phyloP scores from a whole-genome alignment of 2,329 filamentous ascomycete genomes.

The Sporothrix sp. region DNA sequence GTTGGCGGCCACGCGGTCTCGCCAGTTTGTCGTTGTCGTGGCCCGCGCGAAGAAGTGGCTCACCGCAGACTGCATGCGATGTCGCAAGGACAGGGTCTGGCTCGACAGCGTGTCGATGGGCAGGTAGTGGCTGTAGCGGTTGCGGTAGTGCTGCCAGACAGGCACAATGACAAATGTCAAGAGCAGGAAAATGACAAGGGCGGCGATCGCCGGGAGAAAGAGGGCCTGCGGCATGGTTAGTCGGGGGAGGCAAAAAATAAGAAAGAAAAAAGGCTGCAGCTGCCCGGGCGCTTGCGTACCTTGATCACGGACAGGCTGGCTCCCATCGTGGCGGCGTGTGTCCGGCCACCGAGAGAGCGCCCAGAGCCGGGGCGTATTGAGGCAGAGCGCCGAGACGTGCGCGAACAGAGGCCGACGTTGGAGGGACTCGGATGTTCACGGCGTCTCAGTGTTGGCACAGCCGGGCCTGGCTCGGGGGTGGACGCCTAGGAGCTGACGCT shows the following conservation, averaged over 20 bases:
- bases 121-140: conserved; percentile 64
- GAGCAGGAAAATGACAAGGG: conserved; percentile 57
- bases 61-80: conserved; percentile 37
- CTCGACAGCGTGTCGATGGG: conserved; percentile 55
- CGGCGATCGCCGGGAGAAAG: conserved; percentile 60
- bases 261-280: too few relatives aligned
- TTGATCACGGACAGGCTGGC: conserved; percentile 30
- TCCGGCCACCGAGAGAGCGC: too few relatives aligned
- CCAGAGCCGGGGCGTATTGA: too few relatives aligned
- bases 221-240: conserved; percentile 46
- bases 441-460: too few relatives aligned
- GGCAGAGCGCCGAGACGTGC: not conserved
- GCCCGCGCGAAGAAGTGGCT: conserved; percentile 28
- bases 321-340: conserved; percentile 23
- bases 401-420: too few relatives aligned
- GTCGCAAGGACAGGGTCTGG: conserved; percentile 44
- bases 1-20: conserved; percentile 31
- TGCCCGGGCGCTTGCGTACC: conserved; percentile 21
- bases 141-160: conserved; percentile 58
- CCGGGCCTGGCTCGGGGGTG: not conserved
- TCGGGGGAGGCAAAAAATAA: not conserved
- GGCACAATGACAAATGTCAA: conserved; percentile 57
- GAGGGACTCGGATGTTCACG: too few relatives aligned
- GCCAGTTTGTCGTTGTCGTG: conserved; percentile 36
- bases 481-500: too few relatives aligned